phyloP scores from a whole-genome alignment of 2,329 filamentous ascomycete genomes.

The Didymella keratinophila region DNA sequence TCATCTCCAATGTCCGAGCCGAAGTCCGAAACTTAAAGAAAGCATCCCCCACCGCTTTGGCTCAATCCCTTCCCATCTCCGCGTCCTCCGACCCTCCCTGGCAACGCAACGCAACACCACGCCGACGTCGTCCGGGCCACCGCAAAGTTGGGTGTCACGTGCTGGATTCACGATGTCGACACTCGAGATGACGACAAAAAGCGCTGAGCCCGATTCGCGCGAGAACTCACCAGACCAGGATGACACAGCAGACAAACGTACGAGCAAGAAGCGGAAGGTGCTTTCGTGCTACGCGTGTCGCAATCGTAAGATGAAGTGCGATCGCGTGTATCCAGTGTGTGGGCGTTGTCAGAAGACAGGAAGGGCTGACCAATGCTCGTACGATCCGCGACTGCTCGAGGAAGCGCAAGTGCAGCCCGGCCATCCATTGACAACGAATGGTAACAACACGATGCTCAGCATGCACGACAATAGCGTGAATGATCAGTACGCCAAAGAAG shows the following conservation, averaged over 20 bases:
- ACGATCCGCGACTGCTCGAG: constrained; percentile 50
- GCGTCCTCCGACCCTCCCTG: constrained; percentile 13
- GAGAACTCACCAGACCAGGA: constrained; percentile 42
- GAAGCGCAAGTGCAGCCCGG: constrained; percentile 24
- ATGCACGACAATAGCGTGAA: constrained; percentile 12
- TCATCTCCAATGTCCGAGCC: constrained; percentile 15
- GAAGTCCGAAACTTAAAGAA: constrained; percentile 17
- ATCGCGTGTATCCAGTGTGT: constrained; percentile 55
- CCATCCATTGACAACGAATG: constrained; percentile 10
- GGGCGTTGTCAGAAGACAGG: constrained; percentile 55
- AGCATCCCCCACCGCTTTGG: constrained; percentile 4
- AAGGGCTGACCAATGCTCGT: constrained; percentile 53
- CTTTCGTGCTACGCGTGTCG: constrained; percentile 58
- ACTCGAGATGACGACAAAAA: constrained; percentile 38
- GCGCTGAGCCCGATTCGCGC: constrained; percentile 39
- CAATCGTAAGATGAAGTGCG: constrained; percentile 58
- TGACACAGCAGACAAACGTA: constrained; percentile 49
- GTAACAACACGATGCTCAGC: constrained; percentile 10
- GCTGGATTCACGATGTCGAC: background rate
- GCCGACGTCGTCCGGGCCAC: background rate
- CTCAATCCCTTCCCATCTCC: constrained; percentile 29
- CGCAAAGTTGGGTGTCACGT: background rate
- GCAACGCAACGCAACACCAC: background rate
- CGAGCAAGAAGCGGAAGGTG: constrained; percentile 54
- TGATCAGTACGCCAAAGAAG: constrained; percentile 10